Evolutionary conservation across 2,329 filamentous ascomycete species (phyloP), one percentile per base, ranked within the genome.

Genomic region (Trichoderma koningiopsis): DNA sequence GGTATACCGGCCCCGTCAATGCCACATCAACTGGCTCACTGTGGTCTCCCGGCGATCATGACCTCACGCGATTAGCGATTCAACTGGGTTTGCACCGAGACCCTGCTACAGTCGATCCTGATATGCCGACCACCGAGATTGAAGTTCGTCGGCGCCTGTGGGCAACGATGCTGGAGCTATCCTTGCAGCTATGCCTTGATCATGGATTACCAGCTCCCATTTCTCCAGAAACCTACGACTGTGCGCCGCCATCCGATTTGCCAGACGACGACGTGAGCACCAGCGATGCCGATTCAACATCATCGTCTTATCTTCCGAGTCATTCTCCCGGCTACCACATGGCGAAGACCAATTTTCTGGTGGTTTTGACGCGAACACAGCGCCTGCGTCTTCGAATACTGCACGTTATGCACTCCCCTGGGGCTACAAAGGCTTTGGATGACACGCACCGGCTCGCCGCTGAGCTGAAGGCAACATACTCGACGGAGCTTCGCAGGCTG

Each of bases 151-250:
- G 53, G 37, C 52, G 63, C 35, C 8, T 59, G 10, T 66, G 63
- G 63, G 63, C 53, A 8, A 66, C 63, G 19, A 47, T 58, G 33
- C 63, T 66, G 5, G 63, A 71, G 8, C 22, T 64, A 35, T 59
- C 65, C 27, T 31, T 22, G 75, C 77, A 66, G 53, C 27, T 55
- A 31, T 57, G 53, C 10, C 53, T 57, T 70, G 72, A 59, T 5
- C 29, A 52, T 24, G 60, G 27, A 6, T 40, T 63, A 7, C 60
- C 60, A 35, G 60, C 60, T 27, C 60, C 60, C 4, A 63, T 63
- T 13, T 63, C 60, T 4, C 60, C 60, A 19, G 60, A 53, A 37
- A 63, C 19, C 8, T 63, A 63, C 31, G 60, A 63, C 40, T 63
- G 60, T 29, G 43, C 40, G 29, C 27, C 43, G 22, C 60, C 43